Conservation (phyloP, 1,139 yeast species). For the Suhomyces choctaworum region DNA sequence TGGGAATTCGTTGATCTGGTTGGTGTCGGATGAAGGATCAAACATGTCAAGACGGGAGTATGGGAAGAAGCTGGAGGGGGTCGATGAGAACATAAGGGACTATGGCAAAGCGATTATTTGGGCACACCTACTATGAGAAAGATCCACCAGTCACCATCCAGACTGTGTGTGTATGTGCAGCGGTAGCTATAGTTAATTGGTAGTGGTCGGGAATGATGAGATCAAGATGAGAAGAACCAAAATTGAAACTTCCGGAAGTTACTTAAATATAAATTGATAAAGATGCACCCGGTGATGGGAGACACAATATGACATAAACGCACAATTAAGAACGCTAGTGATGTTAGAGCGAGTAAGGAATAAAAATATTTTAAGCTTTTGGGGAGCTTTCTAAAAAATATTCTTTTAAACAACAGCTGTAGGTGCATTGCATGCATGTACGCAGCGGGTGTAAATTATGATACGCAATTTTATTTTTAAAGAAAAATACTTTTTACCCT, state of each 20-base stretch:
- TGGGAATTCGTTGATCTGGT: conserved; percentile 19
- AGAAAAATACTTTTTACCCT: conserved; percentile 1
- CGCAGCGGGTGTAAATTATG: background rate
- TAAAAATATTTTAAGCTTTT: conserved; percentile 8
- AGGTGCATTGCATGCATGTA: conserved; percentile 2
- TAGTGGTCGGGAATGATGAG: background rate
- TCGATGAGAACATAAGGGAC: conserved; percentile 13
- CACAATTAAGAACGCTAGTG: conserved; percentile 7
- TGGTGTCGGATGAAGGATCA: conserved; percentile 22
- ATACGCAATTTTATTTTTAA: too few relatives aligned
- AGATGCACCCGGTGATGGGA: conserved; percentile 6
- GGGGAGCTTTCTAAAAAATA: conserved; percentile 8
- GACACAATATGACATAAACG: conserved; percentile 8
- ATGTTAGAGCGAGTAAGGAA: conserved; percentile 7
- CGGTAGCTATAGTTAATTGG: background rate
- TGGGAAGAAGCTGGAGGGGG: conserved; percentile 11
- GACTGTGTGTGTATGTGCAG: background rate
- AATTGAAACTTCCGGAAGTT: background rate
- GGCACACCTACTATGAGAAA: background rate
- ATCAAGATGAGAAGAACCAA: background rate
- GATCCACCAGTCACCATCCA: background rate
- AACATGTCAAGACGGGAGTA: conserved; percentile 23
- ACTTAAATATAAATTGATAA: conserved; percentile 7
- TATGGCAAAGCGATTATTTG: conserved; percentile 5
- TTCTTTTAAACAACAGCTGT: conserved; percentile 1